Base-by-base conservation (phyloP, 495 filamentous ascomycete species). In the Glonium stellatum region DNA sequence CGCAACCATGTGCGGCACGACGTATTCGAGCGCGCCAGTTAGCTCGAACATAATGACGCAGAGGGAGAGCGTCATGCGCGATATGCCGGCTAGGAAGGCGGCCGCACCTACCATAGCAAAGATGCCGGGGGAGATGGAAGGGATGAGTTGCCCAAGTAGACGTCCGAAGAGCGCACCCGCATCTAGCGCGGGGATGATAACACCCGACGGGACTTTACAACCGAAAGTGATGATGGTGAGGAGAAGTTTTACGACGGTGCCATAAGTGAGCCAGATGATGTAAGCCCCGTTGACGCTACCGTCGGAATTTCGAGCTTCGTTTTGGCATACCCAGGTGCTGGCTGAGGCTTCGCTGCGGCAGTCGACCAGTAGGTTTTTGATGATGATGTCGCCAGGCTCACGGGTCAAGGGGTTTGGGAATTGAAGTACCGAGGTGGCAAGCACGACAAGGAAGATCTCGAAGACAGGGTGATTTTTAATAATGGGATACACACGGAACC, bases 21-120 rank as follows among this genome's bases (percentile, higher is more conserved):
- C 76, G 68, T 81, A 75, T 55, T 73, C 70, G 8, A 75, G 64
- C 48, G 74, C 70, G 57, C 70, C 71, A 12, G 72, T 73, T 13
- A 73, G 67, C 58, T 82, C 80, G 61, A 83, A 82, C 80, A 83
- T 82, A 71, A 83, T 79, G 37, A 83, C 80, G 22, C 76, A 75
- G 39, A 83, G 76, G 15, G 76, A 78, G 23, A 83, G 77, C 4
- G 80, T 83, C 80, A 83, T 83, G 42, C 80, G 67, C n/a, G 75
- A 79, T 2, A 82, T 78, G 36, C 80, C 79, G 9, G 81, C 80
- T 1, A 84, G 76, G 66, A 84, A 84, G 0, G 79, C 80, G 4
- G 77, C 79, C 0, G 81, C 78, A n/a, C 81, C 81, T 51, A 82
- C 79, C 78, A 82, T 82, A 61, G 80, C 80, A 63, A 82, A 83